Conservation (phyloP, 2,329 filamentous ascomycete species). For the Davidsoniella eucalypti region DNA sequence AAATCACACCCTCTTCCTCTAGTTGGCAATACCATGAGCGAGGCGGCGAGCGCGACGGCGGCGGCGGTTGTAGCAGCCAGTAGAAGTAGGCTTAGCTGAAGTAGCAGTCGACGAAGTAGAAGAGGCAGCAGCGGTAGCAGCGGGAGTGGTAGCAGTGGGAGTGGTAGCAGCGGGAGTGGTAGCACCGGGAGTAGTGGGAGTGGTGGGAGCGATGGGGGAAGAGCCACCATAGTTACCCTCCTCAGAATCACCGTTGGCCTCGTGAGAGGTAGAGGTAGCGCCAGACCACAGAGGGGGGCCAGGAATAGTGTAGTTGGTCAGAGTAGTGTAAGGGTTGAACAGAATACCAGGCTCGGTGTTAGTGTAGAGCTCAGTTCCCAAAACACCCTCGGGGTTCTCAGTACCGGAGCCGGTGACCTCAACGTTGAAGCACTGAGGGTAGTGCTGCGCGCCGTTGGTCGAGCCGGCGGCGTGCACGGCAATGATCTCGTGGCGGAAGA, state of each 20-base stretch:
- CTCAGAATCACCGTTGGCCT: constrained; percentile 13
- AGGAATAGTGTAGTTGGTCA: constrained; percentile 17
- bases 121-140: background rate
- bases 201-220: background rate
- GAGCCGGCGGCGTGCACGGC: constrained; percentile 28
- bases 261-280: constrained; percentile 4
- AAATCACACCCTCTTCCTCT: background rate
- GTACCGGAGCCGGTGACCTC: constrained; percentile 26
- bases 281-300: constrained; percentile 17
- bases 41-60: constrained; percentile 7
- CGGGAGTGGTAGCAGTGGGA: background rate
- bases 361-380: constrained; percentile 19
- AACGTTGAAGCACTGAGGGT: constrained; percentile 35
- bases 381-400: constrained; percentile 19
- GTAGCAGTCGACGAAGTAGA: background rate
- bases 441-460: constrained; percentile 32
- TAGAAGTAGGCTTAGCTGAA: background rate
- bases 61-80: background rate
- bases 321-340: constrained; percentile 20
- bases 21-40: constrained; percentile 3
- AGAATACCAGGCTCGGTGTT: constrained; percentile 19
- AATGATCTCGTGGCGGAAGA: constrained; percentile 35
- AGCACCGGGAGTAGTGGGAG: background rate
- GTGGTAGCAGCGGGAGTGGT: background rate
- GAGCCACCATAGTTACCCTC: background rate